Conservation (phyloP, 805 yeast genomes). For the Ascoidea asiatica region DNA sequence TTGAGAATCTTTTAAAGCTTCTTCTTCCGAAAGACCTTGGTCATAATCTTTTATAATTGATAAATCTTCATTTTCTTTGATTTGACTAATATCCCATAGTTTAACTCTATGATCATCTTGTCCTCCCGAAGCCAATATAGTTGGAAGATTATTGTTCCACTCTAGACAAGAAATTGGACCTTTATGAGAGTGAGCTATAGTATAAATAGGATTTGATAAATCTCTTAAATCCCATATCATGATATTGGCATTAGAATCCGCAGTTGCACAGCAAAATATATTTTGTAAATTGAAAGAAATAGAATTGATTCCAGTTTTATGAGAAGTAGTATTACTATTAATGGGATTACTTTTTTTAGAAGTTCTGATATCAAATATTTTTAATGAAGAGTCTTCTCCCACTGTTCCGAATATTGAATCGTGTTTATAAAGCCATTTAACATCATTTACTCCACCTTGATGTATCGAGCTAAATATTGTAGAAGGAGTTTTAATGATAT, state of each 20-base stretch:
- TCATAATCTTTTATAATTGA: constrained; percentile 1
- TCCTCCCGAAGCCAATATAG: constrained; percentile 49
- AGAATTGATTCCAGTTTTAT: constrained; percentile 34
- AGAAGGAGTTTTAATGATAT: constrained; percentile 15
- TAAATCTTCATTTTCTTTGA: constrained; percentile 5
- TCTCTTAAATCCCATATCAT: constrained; percentile 56
- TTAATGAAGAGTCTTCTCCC: constrained; percentile 46
- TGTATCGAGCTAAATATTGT: constrained; percentile 17
- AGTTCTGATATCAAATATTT: constrained; percentile 40
- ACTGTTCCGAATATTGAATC: constrained; percentile 48
- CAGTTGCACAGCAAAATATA: constrained; percentile 49
- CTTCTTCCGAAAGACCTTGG: not conserved
- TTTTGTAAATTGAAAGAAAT: constrained; percentile 47
- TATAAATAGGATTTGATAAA: constrained; percentile 17
- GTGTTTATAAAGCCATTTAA: constrained; percentile 55
- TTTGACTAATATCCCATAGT: constrained; percentile 38
- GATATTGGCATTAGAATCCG: constrained; percentile 44
- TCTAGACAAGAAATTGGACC: constrained; percentile 51
- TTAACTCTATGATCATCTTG: constrained; percentile 53
- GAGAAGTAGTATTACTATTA: constrained; percentile 8
- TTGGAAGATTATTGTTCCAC: constrained; percentile 52
- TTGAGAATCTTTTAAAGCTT: constrained; percentile 9
- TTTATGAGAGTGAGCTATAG: constrained; percentile 25
- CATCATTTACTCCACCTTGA: constrained; percentile 49
- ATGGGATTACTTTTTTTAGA: constrained; percentile 5